phyloP scores from a whole-genome alignment of 2,329 filamentous ascomycete species.

The Daldinia eschscholtzii region DNA sequence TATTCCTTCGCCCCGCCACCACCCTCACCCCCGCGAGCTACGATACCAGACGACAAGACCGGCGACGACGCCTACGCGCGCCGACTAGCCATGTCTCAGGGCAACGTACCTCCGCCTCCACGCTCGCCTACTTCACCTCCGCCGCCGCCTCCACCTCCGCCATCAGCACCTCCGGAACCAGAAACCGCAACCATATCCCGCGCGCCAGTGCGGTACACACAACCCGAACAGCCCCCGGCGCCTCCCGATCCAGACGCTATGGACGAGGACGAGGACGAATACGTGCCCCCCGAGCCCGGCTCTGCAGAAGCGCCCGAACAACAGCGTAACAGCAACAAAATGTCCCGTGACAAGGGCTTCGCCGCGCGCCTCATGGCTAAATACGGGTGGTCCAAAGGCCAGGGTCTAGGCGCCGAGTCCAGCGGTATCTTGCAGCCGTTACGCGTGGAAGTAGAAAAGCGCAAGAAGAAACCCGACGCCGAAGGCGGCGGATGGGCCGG shows the following conservation, averaged over 20 bases:
- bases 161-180: constrained; percentile 55
- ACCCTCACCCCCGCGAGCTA: constrained; percentile 60
- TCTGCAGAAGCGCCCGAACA: constrained; percentile 45
- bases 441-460: constrained; percentile 85
- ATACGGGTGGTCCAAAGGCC: constrained; percentile 91
- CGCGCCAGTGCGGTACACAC: constrained; percentile 80
- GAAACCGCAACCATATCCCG: constrained; percentile 76
- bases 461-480: constrained; percentile 81
- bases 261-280: constrained; percentile 50
- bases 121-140: constrained; percentile 47
- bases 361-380: constrained; percentile 91
- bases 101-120: constrained; percentile 49
- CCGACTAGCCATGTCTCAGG: constrained; percentile 69
- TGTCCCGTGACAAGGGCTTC: constrained; percentile 86
- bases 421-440: constrained; percentile 89
- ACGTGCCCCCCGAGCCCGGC: constrained; percentile 48
- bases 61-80: constrained; percentile 78
- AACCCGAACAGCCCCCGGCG: constrained; percentile 58
- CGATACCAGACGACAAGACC: constrained; percentile 68
- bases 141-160: constrained; percentile 46
- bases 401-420: constrained; percentile 84
- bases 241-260: constrained; percentile 55
- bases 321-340: constrained; percentile 71
- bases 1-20: constrained; percentile 71
- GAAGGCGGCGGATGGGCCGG: constrained; percentile 83